Conservation (phyloP, 2,329 filamentous ascomycete genomes). For the Xylaria sp. region DNA sequence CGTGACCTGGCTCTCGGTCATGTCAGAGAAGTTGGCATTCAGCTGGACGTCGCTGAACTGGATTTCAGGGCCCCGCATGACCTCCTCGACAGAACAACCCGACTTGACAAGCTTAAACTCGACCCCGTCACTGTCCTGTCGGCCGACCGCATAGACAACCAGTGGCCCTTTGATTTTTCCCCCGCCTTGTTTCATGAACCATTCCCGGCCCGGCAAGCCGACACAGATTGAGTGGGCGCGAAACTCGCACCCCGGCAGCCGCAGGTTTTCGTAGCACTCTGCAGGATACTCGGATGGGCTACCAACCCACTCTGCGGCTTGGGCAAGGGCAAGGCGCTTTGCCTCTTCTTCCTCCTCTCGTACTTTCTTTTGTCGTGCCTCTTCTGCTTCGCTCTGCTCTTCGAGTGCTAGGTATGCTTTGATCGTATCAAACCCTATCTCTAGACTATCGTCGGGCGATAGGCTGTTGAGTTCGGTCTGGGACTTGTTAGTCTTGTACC, state of each 20-base stretch:
- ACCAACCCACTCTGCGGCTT: neutral
- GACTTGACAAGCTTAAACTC: neutral
- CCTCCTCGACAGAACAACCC: neutral
- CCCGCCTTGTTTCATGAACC: neutral
- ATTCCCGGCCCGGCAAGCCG: constrained; percentile 2
- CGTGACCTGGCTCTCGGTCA: constrained; percentile 1
- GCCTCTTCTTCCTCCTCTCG: neutral
- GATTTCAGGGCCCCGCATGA: neutral
- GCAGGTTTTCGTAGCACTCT: constrained; percentile 5
- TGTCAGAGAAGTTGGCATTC: constrained; percentile 6
- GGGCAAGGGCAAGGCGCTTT: neutral
- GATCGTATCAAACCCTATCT: neutral
- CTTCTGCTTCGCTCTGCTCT: neutral
- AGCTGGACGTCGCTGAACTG: constrained; percentile 10
- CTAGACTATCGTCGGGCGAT: neutral
- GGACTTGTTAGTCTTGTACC: neutral
- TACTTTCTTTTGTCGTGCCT: neutral
- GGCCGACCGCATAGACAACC: constrained; percentile 5
- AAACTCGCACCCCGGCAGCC: constrained; percentile 11
- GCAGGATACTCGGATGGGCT: neutral
- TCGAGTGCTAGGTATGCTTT: neutral
- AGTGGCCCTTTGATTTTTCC: neutral
- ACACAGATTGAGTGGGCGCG: constrained; percentile 5
- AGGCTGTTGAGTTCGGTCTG: neutral
- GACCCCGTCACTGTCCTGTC: neutral